Percentiles rank a stretch among this genome's conserved stretches.
Evolutionary conservation across 2,329 filamentous ascomycete species (phyloP).

Genomic region (Fusarium sublunatum): DNA sequence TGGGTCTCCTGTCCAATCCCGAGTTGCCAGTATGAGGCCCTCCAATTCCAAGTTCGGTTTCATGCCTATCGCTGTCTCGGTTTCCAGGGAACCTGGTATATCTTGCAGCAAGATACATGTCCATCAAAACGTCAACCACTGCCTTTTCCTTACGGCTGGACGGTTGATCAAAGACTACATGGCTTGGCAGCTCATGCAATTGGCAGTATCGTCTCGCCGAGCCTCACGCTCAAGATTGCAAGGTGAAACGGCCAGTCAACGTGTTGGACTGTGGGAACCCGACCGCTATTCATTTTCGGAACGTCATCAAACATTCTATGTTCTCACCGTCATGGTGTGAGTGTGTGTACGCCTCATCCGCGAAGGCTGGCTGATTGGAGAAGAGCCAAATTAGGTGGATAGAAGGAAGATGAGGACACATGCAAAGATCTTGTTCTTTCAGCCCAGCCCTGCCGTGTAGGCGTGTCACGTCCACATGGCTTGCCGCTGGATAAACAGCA

Average conservation of each 20-base stretch:
- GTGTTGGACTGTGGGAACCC: not conserved
- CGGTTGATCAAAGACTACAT: not conserved
- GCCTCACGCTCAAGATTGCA: not conserved
- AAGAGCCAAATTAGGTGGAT: slow-evolving; percentile 9
- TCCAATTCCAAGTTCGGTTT: slow-evolving; percentile 10
- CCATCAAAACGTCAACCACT: not conserved
- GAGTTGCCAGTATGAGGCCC: slow-evolving; percentile 28
- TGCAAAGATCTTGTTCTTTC: slow-evolving; percentile 8
- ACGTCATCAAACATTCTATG: slow-evolving; percentile 26
- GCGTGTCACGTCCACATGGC: slow-evolving; percentile 30
- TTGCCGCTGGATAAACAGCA: slow-evolving; percentile 20
- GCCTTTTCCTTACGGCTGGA: slow-evolving; percentile 20
- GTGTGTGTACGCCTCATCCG: slow-evolving; percentile 12
- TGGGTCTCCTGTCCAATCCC: slow-evolving; percentile 29
- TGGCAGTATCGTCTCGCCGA: slow-evolving; percentile 1
- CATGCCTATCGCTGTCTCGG: slow-evolving; percentile 13
- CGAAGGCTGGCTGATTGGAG: slow-evolving; percentile 12
- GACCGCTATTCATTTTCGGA: not conserved
- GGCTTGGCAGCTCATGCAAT: slow-evolving; percentile 7
- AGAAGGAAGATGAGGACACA: slow-evolving; percentile 18
- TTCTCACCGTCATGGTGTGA: slow-evolving; percentile 14
- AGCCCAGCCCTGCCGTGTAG: slow-evolving; percentile 18
- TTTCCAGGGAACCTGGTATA: slow-evolving; percentile 13
- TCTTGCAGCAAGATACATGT: not conserved
- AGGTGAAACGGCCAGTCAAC: slow-evolving; percentile 10